A percentile compares a stretch with the other conserved stretches of the same genome.
Evolutionary conservation across 768 basidiomycete species (phyloP).

Genomic region (Hericium erinaceus): DNA sequence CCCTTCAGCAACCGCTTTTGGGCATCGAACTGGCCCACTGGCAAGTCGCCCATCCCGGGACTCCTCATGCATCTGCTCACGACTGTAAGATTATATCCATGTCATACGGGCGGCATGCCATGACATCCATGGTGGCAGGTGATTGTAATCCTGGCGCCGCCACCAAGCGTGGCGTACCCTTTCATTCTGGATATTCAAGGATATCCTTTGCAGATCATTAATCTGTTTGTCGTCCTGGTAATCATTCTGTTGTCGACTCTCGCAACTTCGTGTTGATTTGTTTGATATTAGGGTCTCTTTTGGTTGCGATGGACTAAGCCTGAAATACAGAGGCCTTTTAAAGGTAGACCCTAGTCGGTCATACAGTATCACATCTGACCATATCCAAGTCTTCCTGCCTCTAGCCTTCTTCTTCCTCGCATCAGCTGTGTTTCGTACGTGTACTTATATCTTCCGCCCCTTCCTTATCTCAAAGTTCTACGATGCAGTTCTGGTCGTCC

Average conservation of each 20-base stretch:
- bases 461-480: background rate
- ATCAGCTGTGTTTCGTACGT: conserved; percentile 41
- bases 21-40: conserved; percentile 56
- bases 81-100: conserved; percentile 25
- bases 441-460: background rate
- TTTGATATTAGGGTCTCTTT: conserved; percentile 36
- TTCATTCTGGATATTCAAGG: conserved; percentile 52
- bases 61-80: conserved; percentile 47
- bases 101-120: background rate
- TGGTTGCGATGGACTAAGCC: conserved; percentile 47
- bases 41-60: conserved; percentile 46
- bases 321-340: conserved; percentile 40
- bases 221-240: conserved; percentile 46
- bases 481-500: conserved; percentile 40
- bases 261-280: background rate
- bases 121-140: conserved; percentile 25
- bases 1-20: conserved; percentile 50
- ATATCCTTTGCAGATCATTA: conserved; percentile 46
- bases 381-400: conserved; percentile 44
- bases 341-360: conserved; percentile 15
- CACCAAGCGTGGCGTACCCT: conserved; percentile 40
- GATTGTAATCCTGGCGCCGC: conserved; percentile 46
- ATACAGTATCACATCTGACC: background rate
- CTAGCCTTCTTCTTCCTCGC: conserved; percentile 46
- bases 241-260: conserved; percentile 11